Base-by-base conservation (phyloP, 192 early-diverging fungal genomes). In the Paraglomus brasilianum region DNA sequence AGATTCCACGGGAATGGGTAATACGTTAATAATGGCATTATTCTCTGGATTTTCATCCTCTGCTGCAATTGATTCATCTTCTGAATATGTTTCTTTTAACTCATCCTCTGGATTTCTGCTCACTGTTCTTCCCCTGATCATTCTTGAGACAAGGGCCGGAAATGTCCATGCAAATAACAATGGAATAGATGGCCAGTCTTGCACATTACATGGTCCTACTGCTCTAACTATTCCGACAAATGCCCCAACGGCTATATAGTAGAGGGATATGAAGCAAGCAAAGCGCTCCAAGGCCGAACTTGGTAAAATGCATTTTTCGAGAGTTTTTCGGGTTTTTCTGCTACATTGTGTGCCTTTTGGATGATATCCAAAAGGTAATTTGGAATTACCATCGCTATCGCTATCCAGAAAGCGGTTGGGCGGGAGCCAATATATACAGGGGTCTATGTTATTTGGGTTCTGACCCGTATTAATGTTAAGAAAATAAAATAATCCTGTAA, bases 161-260 rank as follows among this genome's bases (percentile, higher is more conserved):
- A 61, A 17, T 44, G 42, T 61, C 42, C 59, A 61, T 9, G 17
- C 21, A 1, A 61, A 61, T 61, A 61, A 45, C 7, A 45, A 9
- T 44, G 59, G 15, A 24, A 60, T 43, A 60, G 17, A 43, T 40
- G 58, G 38, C 58, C 58, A 60, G 45, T 43, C 62, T 10, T 30
- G 22, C 46, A 17, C 24, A 36, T 19, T 1, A 61, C 11, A 11
- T 17, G 14, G 19, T 6, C 45, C 46, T 7, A 38, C 13, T 38
- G 40, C 9, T 38, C 41, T 24, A 14, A 48, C 13, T 10, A 65
- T 49, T 48, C 21, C 45, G 13, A 38, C 30, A 11, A 65, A 7
- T 38, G 3, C 17, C 10, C 63, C 63, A 38, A 65, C 30, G 21
- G 40, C 1, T 30, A 65, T 50, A 8, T 21, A 65, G 11, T 65